A percentile compares a stretch with the other conserved stretches of the same genome.
phyloP scores from a whole-genome alignment of 371 early-diverging fungal species.

The Batrachochytrium dendrobatidis region DNA sequence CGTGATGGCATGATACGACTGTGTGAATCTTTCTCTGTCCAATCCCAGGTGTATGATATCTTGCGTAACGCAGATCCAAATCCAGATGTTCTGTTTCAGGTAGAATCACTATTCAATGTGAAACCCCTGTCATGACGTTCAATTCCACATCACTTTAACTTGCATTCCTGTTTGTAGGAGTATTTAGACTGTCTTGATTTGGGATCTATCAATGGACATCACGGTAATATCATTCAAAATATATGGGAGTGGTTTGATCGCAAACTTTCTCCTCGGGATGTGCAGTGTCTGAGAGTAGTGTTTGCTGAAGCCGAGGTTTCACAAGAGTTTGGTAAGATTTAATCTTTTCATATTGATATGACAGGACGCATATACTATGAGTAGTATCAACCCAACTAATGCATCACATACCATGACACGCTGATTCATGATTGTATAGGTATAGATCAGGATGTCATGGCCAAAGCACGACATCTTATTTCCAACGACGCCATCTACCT shows the following conservation, averaged over 20 bases:
- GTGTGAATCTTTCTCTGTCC: not conserved
- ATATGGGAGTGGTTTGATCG: not conserved
- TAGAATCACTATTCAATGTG: not conserved
- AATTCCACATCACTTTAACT: not conserved
- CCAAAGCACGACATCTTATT: not conserved
- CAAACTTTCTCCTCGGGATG: not conserved
- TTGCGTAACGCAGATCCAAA: not conserved
- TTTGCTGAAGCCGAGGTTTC: not conserved
- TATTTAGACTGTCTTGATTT: not conserved
- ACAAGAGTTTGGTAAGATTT: not conserved
- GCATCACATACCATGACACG: not conserved
- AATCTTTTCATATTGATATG: not conserved
- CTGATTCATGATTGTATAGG: not conserved
- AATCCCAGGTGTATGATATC: not conserved
- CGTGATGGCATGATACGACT: not conserved
- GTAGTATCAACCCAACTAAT: not conserved
- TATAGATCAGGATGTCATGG: not conserved
- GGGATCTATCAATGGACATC: not conserved
- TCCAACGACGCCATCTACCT: not conserved
- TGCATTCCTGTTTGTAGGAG: not conserved
- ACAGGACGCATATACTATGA: not conserved
- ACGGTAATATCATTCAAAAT: not conserved
- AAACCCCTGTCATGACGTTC: not conserved
- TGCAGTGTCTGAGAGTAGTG: not conserved
- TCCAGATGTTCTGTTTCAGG: not conserved